Conservation (phyloP, 768 basidiomycete species). For the Hortiboletus campestris region DNA sequence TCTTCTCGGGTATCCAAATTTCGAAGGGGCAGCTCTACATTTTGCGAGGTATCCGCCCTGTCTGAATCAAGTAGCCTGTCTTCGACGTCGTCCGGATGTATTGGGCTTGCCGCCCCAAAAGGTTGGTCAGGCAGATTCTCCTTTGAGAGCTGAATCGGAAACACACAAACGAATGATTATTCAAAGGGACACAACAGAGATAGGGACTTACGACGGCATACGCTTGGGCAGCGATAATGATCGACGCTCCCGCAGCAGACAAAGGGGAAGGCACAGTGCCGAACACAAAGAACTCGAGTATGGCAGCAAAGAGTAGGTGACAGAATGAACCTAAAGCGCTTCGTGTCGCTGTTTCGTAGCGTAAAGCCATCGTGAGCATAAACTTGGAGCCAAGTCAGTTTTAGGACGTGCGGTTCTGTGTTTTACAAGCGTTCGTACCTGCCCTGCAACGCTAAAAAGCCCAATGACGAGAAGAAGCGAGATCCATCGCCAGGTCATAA, state of each 20-base stretch:
- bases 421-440: slow-evolving; percentile 9
- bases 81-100: not conserved
- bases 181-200: not conserved
- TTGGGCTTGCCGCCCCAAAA: not conserved
- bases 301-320: slow-evolving; percentile 64
- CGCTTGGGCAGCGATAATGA: slow-evolving; percentile 48
- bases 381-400: slow-evolving; percentile 33
- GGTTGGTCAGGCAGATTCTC: not conserved
- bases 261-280: slow-evolving; percentile 54
- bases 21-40: too few species aligned
- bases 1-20: too few species aligned
- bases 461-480: slow-evolving; percentile 15
- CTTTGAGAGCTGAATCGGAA: slow-evolving; percentile 1
- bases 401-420: too few species aligned
- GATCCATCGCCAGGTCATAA: slow-evolving; percentile 18
- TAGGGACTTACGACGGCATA: not conserved
- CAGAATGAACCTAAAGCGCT: slow-evolving; percentile 62
- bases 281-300: slow-evolving; percentile 67
- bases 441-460: slow-evolving; percentile 11
- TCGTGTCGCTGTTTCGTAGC: slow-evolving; percentile 62
- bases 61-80: not conserved
- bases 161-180: not conserved
- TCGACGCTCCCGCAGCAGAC: slow-evolving; percentile 58
- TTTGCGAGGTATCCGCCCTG: too few species aligned
- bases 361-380: slow-evolving; percentile 59